Evolutionary conservation across 2,329 filamentous ascomycete species (phyloP).

Genomic region (Fusarium beomiforme): DNA sequence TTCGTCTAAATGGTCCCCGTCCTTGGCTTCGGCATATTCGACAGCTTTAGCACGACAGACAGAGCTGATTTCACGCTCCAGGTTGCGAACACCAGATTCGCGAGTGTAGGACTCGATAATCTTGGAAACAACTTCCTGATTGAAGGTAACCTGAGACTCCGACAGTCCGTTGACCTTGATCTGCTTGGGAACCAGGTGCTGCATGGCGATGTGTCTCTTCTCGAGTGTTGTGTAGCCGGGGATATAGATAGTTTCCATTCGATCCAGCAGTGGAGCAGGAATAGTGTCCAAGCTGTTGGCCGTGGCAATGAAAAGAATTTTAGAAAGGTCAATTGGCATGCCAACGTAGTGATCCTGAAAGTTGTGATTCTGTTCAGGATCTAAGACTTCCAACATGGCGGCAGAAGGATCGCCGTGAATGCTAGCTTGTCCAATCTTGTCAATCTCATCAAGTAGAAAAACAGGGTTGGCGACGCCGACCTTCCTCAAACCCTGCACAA

Average conservation of each 20-base stretch:
- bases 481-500: slow-evolving; percentile 94
- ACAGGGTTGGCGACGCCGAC: slow-evolving; percentile 96
- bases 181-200: slow-evolving; percentile 96
- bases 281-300: slow-evolving; percentile 96
- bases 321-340: slow-evolving; percentile 94
- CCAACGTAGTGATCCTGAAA: slow-evolving; percentile 98
- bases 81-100: slow-evolving; percentile 93
- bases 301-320: slow-evolving; percentile 96
- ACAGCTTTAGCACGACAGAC: slow-evolving; percentile 97
- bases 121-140: slow-evolving; percentile 88
- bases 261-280: slow-evolving; percentile 89
- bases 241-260: slow-evolving; percentile 95
- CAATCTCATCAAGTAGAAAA: slow-evolving; percentile 95
- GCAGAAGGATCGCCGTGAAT: slow-evolving; percentile 96
- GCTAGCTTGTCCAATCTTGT: slow-evolving; percentile 92
- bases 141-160: slow-evolving; percentile 78
- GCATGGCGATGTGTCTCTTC: slow-evolving; percentile 92
- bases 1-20: slow-evolving; percentile 71
- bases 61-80: slow-evolving; percentile 94
- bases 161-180: slow-evolving; percentile 88
- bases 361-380: slow-evolving; percentile 94
- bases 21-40: slow-evolving; percentile 90
- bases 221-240: slow-evolving; percentile 97
- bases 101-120: slow-evolving; percentile 97
- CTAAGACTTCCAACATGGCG: slow-evolving; percentile 96